Evolutionary conservation across 495 filamentous ascomycete genomes (phyloP), one percentile per base, ranked within the genome.

Genomic region (Coniosporium apollinis): DNA sequence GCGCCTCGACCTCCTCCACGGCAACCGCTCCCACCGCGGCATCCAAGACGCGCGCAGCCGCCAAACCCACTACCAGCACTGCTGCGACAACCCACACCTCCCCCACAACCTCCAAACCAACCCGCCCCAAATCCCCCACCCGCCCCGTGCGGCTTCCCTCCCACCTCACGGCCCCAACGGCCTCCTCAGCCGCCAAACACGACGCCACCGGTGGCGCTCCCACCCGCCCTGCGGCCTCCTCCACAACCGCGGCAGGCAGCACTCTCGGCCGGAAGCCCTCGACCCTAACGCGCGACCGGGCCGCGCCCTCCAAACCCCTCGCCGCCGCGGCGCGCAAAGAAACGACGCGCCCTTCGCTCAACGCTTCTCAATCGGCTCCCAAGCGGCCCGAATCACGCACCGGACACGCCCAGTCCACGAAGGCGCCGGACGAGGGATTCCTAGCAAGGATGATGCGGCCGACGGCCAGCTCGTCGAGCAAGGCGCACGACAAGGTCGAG

Each of bases 381-480:
- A 10, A 50, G 30, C 45, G 48, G 7, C 42, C 49, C 15, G 46
- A 51, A 25, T 38, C 46, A 24, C 34, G 45, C 28, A 18, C 13
- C 33, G 33, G 17, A 37, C 13, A 46, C 19, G 38, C 49, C 11
- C 50, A 59, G 48, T 37, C 47, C 3, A 35, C 25, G 13, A 33
- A 42, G 3, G 33, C 34, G 26, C 17, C 50, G 7, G 75, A 80
- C 46, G 78, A 84, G 36, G 57, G 76, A 3, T 94, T 94, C 57
- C 64, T 94, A 11, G 82, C 80, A 5, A 65, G 85, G 38, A 92
- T 94, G 85, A 93, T 83, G 82, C 72, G 83, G 8, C 85, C 84
- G 3, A 94, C 85, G 6, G 71, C 79, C 16, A 71, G 72, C 38
- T 85, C 78, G 20, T 69, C 80, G 4, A 78, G 67, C 50, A 93